These are phyloP conservation scores for Colletotrichum camelliae DNA, from an alignment of 2,329 filamentous ascomycete species.

Conservation along the genomic window DNA sequence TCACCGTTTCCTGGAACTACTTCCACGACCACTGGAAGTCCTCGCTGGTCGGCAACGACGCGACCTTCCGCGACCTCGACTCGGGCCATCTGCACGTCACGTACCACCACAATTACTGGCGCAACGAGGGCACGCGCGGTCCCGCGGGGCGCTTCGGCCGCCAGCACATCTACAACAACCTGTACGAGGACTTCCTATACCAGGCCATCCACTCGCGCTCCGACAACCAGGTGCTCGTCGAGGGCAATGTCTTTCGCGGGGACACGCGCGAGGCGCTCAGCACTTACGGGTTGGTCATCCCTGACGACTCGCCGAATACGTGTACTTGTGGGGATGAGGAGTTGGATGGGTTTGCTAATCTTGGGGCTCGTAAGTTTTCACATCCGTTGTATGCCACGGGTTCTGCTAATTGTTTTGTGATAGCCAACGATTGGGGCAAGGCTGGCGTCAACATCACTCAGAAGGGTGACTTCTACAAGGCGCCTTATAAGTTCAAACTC, in stretches of 20 bases:
- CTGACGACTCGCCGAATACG: conserved; percentile 59
- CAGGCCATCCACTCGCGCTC: conserved; percentile 54
- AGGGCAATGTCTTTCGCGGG: conserved; percentile 52
- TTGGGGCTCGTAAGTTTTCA: conserved; percentile 51
- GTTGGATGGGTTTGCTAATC: conserved; percentile 58
- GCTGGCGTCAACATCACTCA: conserved; percentile 57
- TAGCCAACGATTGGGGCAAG: conserved; percentile 51
- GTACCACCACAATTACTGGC: conserved; percentile 57
- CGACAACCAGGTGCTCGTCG: conserved; percentile 54
- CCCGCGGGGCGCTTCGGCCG: conserved; percentile 55
- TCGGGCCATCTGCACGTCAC: conserved; percentile 50
- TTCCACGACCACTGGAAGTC: conserved; percentile 53
- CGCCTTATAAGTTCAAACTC: conserved; percentile 53
- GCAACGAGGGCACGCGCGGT: conserved; percentile 49
- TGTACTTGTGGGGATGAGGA: conserved; percentile 58
- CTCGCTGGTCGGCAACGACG: conserved; percentile 48
- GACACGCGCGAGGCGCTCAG: conserved; percentile 54
- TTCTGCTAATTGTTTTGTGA: conserved; percentile 6
- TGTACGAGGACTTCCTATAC: conserved; percentile 51
- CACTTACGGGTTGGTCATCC: conserved; percentile 61
- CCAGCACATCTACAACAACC: conserved; percentile 55
- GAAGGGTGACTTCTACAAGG: conserved; percentile 52
- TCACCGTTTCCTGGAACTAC: conserved; percentile 54
- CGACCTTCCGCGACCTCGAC: conserved; percentile 43
- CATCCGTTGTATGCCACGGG: conserved; percentile 12